These are phyloP conservation scores for Chenopodium formosanum DNA, from an alignment of 148 eudicot species.

Conservation along the genomic window DNA sequence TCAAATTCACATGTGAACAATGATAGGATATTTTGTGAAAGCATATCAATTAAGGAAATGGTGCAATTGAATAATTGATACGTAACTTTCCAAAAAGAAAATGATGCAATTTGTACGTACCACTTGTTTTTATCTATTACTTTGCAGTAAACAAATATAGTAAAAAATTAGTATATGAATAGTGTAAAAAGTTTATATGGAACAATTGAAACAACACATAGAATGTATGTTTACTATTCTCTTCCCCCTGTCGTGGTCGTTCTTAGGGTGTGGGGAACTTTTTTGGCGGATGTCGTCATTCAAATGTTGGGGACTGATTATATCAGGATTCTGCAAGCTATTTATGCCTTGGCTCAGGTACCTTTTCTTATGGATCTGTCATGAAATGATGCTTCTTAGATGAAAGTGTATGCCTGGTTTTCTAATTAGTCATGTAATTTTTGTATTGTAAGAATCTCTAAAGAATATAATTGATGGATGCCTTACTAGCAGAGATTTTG, in stretches of 20 bases:
- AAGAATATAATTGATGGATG: neutral
- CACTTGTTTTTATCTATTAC: too few species aligned
- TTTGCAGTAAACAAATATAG: too few species aligned
- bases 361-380: neutral
- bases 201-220: too few species aligned
- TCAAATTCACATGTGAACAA: too few species aligned
- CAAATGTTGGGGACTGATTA: conserved; percentile 99
- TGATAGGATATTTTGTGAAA: too few species aligned
- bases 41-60: too few species aligned
- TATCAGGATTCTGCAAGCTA: conserved; percentile 86
- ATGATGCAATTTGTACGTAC: too few species aligned
- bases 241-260: neutral
- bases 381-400: neutral
- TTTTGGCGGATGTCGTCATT: conserved; percentile 84
- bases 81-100: too few species aligned
- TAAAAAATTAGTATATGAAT: too few species aligned
- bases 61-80: too few species aligned
- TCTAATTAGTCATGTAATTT: neutral
- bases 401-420: neutral
- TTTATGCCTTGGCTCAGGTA: conserved; percentile 94
- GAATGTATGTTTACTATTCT: neutral
- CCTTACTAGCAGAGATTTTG: neutral
- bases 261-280: conserved; percentile 86
- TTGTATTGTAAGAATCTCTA: too few species aligned
- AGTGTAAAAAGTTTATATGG: too few species aligned